Base-by-base conservation (phyloP, 129 eudicot species). In the Rutidosis leptorrhynchoides region DNA sequence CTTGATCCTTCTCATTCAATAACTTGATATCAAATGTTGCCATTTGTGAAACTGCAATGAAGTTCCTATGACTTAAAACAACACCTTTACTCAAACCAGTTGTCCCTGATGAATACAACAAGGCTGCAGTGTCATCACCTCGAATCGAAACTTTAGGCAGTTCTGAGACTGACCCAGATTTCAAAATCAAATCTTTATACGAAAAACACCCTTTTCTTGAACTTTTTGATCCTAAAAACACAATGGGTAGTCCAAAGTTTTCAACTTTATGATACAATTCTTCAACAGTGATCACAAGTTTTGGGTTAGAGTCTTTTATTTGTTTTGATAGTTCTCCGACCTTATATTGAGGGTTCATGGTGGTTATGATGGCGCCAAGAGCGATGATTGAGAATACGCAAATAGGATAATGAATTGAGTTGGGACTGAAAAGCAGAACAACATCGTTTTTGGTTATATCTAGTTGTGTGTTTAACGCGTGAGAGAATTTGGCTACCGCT, bases 1-100 rank as follows among this genome's bases (percentile, higher is more conserved):
- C 82, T 30, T 59, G 37, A 69, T 80, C 61, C 74, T 58, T 70
- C 65, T 74, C 85, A 7, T 84, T 88, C 11, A 55, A 63, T n/a
- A 59, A 24, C 11, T 85, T 88, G 21, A 78, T 81, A 76, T 85
- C 98, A 6, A 79, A 37, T 37, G 70, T 63, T 12, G 72, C 27
- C 95, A 83, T 87, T 40, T 82, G 60, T 3, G 95, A 76, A 22
- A 77, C 83, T 0, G 96, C 61, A 12, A 87, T 82, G 26, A 90
- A 90, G 54, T 90, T 90, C 78, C 78, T 21, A 32, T 90, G 97
- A 42, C 68, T 87, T 58, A 90, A 77, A 2, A 84, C 28, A 19
- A 90, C 97, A 42, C 97, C 97, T 7, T 90, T 90, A 63, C 97
- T 90, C 15, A 65, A 54, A 35, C 97, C 97, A n/a, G 97, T 90